phyloP scores from a whole-genome alignment of 2,329 filamentous ascomycete species.

The Aureobasidium melanogenum region DNA sequence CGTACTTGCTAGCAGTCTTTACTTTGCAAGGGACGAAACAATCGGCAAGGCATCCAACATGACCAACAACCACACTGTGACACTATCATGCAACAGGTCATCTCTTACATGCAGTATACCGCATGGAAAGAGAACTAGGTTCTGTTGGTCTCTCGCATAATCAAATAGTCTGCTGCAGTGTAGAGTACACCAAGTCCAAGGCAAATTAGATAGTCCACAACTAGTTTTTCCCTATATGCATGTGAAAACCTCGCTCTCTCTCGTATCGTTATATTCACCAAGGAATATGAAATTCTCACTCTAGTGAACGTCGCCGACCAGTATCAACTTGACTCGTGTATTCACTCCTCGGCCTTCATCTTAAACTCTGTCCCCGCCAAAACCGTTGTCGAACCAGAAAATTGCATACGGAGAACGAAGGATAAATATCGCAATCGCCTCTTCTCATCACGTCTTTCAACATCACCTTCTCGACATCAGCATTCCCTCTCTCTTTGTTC shows the following conservation, averaged over 20 bases:
- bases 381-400: slow-evolving; percentile 1
- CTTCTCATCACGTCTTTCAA: background rate
- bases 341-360: background rate
- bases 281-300: background rate
- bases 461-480: background rate
- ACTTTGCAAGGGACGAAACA: background rate
- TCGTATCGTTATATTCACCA: background rate
- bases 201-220: background rate
- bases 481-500: background rate
- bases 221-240: background rate
- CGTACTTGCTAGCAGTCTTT: no score
- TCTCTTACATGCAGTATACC: background rate
- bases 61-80: background rate
- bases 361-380: slow-evolving; percentile 1
- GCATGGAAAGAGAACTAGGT: background rate
- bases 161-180: background rate
- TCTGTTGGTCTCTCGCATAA: background rate
- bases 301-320: background rate
- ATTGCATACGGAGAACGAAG: background rate
- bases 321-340: background rate
- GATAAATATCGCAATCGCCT: background rate
- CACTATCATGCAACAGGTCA: background rate
- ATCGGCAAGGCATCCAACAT: background rate
- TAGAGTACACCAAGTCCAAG: background rate
- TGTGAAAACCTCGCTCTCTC: background rate